phyloP scores from a whole-genome alignment of 164 flowering plant species.

The Buxus sempervirens region DNA sequence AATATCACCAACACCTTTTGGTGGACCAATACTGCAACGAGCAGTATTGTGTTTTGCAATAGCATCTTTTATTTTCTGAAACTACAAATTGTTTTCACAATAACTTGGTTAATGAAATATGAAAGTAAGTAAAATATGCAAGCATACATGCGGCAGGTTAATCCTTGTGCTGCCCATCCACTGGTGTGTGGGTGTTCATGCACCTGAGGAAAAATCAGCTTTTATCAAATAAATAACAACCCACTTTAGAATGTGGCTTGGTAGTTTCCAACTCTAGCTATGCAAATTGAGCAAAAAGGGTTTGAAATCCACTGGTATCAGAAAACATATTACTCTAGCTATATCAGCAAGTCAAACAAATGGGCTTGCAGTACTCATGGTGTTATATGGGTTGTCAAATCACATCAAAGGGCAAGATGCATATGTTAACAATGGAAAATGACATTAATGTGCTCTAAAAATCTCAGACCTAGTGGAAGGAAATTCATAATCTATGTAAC shows the following conservation, averaged over 20 bases:
- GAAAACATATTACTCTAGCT: neutral
- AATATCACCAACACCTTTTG: conserved; percentile 65
- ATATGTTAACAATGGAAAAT: neutral
- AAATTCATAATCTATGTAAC: neutral
- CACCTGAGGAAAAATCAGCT: neutral
- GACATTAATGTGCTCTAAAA: too few relatives aligned
- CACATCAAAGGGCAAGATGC: neutral
- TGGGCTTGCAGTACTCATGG: neutral
- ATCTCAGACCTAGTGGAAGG: neutral
- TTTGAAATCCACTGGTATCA: neutral
- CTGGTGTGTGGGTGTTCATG: neutral
- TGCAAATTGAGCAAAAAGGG: neutral
- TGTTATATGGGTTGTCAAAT: neutral
- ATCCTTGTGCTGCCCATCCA: too few relatives aligned
- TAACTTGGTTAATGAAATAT: neutral
- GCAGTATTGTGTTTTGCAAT: conserved; percentile 67
- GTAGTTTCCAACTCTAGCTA: neutral
- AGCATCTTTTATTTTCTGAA: conserved; percentile 91
- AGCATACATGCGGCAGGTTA: too few relatives aligned
- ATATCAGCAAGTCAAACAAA: neutral
- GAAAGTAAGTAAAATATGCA: neutral
- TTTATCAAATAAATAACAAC: neutral
- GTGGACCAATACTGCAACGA: conserved; percentile 78
- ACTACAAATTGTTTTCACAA: conserved; percentile 42
- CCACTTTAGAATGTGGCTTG: neutral